phyloP scores from a whole-genome alignment of 495 filamentous ascomycete species.

The Cairneyella variabilis region DNA sequence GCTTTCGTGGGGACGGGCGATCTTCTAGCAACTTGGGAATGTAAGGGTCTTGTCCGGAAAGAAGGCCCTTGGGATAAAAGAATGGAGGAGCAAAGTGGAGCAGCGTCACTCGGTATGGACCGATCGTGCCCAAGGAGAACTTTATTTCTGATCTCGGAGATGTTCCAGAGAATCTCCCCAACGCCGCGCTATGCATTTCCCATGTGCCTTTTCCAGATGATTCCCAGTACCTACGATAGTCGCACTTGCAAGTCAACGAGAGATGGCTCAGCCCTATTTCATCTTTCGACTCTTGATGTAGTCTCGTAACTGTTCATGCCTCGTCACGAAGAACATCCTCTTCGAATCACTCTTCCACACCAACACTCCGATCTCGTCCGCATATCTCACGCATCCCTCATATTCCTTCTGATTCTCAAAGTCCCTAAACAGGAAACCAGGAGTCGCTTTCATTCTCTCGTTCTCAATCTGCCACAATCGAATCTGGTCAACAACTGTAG shows the following conservation, averaged over 20 bases:
- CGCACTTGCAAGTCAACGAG: too few relatives aligned
- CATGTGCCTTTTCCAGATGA: background rate
- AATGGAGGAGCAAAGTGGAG: too few relatives aligned
- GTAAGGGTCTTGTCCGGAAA: too few relatives aligned
- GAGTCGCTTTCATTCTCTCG: slow-evolving; percentile 78
- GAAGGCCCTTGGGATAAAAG: too few relatives aligned
- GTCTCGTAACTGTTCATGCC: slow-evolving; percentile 76
- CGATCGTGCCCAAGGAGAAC: too few relatives aligned
- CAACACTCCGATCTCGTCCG: slow-evolving; percentile 88
- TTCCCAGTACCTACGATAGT: background rate
- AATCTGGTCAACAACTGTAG: slow-evolving; percentile 97
- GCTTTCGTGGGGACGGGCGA: too few relatives aligned
- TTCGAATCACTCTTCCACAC: slow-evolving; percentile 78
- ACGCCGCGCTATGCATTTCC: slow-evolving; percentile 22
- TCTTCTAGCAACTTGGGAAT: too few relatives aligned
- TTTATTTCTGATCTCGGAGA: too few relatives aligned
- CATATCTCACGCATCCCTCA: slow-evolving; percentile 67
- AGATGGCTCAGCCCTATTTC: too few relatives aligned
- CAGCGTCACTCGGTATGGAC: too few relatives aligned
- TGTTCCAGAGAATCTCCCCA: too few relatives aligned
- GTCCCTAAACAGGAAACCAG: slow-evolving; percentile 86
- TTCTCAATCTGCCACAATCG: slow-evolving; percentile 96
- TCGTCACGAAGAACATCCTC: slow-evolving; percentile 81
- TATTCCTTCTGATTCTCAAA: slow-evolving; percentile 77
- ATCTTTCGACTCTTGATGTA: slow-evolving; percentile 65